Evolutionary conservation across 371 early-diverging fungal species (phyloP).

Genomic region (Mortierella sp.): DNA sequence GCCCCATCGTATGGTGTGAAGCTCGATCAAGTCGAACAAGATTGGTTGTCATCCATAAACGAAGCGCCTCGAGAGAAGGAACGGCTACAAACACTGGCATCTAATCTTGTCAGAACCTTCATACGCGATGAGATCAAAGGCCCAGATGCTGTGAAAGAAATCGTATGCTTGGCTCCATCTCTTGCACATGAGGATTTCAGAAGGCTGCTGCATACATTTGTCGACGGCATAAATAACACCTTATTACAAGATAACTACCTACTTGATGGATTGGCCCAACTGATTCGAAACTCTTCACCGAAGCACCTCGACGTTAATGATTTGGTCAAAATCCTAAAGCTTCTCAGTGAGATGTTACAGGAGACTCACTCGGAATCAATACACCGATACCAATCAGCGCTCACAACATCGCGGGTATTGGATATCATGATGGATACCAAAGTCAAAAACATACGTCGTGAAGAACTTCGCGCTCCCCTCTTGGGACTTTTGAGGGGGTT

Average conservation of each 20-base stretch:
- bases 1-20: no score
- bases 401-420: slow-evolving; percentile 7
- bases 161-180: slow-evolving; percentile 1
- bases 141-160: slow-evolving; percentile 2
- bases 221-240: not conserved
- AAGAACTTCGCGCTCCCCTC: slow-evolving; percentile 1
- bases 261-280: slow-evolving; percentile 12
- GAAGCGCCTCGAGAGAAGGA: not conserved
- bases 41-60: no score
- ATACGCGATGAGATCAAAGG: slow-evolving; percentile 4
- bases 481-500: not conserved
- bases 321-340: slow-evolving; percentile 10
- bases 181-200: slow-evolving; percentile 10
- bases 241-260: not conserved
- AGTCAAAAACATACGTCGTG: slow-evolving; percentile 6
- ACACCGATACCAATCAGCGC: not conserved
- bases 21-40: no score
- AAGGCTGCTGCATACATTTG: not conserved
- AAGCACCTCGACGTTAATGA: slow-evolving; percentile 7
- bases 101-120: slow-evolving; percentile 3
- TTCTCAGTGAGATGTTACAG: slow-evolving; percentile 8
- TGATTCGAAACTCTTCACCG: not conserved
- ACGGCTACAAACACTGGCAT: slow-evolving; percentile 3
- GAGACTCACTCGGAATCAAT: slow-evolving; percentile 7
- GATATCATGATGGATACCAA: slow-evolving; percentile 16